Base-by-base conservation (phyloP, 108 stramenopile genomes). In the Hondaea fermentalgiana region DNA sequence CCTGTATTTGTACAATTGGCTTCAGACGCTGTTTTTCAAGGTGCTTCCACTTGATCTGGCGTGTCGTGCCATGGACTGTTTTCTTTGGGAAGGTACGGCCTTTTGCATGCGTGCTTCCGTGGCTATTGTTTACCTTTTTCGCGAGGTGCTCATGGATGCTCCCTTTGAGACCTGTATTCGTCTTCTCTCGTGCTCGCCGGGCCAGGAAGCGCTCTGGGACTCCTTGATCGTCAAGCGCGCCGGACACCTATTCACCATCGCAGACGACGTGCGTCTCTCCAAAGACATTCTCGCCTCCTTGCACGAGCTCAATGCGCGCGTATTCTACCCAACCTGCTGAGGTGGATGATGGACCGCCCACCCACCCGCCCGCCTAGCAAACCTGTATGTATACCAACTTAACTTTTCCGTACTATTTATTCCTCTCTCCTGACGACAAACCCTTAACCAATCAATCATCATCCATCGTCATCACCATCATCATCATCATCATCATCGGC, bases 1-100 rank as follows among this genome's bases (percentile, higher is more conserved):
- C 76, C 51, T 83, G 49, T 83, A 83, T 53, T 47, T 53, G 51
- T 83, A 53, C 76, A 83, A 83, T 53, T 83, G 76, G 76, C 51
- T 83, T 23, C 76, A 83, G 76, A 83, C 76, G 25, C 51, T 83
- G 17, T 83, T 83, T 35, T 53, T 47, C n/a, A 83, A 83, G 51
- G 76, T 83, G 19, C 28, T 83, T 8, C 76, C 76, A 8, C 6
- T 83, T 6, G 51, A 83, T 12, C 76, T 83, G 16, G 76, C 76
- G 19, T 28, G 3, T 12, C 45, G 76, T 23, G 51, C 49, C 49
- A 53, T 83, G n/a, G 76, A 83, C n/a, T 47, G 76, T 47, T 83
- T 83, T 83, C 45, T 83, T 12, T 83, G 45, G 76, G 76, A 83
- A 6, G 76, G 76, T 6, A 83, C 76, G 19, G 45, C 49, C 12